Evolutionary conservation across 192 early-diverging fungal genomes (phyloP), one percentile per base, ranked within the genome.

Genomic region (Coemansia sp.): DNA sequence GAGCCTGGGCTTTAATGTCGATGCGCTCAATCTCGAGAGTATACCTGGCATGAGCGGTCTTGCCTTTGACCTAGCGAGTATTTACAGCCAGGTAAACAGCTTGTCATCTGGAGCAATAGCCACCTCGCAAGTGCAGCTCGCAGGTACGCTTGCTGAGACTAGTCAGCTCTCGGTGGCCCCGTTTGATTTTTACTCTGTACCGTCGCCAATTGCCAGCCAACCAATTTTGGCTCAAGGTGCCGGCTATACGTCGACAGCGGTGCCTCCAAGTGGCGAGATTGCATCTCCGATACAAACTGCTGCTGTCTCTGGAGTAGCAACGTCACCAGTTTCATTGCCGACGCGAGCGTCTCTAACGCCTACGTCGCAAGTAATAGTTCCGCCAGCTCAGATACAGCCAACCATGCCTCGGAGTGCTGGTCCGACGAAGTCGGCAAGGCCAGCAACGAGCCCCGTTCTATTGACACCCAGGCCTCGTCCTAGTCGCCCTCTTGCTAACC

Each of bases 1-100:
- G 66, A n/a, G n/a, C n/a, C n/a, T n/a, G n/a, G n/a, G n/a, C n/a
- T 83, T 83, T 35, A 83, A 74, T 44, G 72, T 83, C 31, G 75
- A 83, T 34, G 60, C 69, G 39, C 72, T 83, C 17, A 83, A 83
- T 60, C 60, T 83, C 1, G 75, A 69, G 13, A 70, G 63, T 27
- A 50, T 83, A 6, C 19, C 59, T 17, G 68, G 68, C 11, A 62
- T 81, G 29, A 62, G 56, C 27, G 70, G 76, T 5, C 59, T 78
- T 5, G 72, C 77, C 39, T 83, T 83, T 62, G 80, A 83, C 59
- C 53, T 83, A 59, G 59, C 80, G 6, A 74, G 66, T 34, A 67
- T 83, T 19, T 60, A 77, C 8, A 77, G 66, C 19, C 79, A 82
- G n/a, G 74, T 81, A 34, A 76, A 62, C 65, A 60, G 68, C 51